Percentiles rank a stretch among this genome's conserved stretches.
Conservation (phyloP, 2,329 filamentous ascomycete genomes). For the Aspergillus fumigatus region DNA sequence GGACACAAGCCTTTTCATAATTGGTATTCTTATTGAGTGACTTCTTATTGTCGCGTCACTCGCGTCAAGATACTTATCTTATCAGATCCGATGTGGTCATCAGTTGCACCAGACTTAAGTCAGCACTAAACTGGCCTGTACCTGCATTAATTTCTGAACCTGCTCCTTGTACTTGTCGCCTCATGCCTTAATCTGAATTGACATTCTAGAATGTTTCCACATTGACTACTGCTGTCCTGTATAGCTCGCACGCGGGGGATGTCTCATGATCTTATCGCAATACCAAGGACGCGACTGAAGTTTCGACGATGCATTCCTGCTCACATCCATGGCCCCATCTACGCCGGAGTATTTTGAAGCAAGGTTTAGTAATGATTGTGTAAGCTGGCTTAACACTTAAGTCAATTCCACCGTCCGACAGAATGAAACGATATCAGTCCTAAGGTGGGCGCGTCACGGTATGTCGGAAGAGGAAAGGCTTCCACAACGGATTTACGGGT, state of each 20-base stretch:
- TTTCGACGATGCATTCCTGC: not conserved
- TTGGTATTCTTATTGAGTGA: not conserved
- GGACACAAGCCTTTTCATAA: not conserved
- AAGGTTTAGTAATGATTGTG: not conserved
- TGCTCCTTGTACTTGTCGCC: not conserved
- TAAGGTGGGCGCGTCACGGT: not conserved
- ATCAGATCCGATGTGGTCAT: not conserved
- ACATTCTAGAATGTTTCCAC: no score
- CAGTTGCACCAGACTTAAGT: not conserved
- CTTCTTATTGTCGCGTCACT: not conserved
- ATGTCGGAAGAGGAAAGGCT: not conserved
- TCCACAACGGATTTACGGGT: not conserved
- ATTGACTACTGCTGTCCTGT: not conserved
- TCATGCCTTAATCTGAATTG: not conserved
- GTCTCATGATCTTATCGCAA: not conserved
- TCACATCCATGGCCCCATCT: not conserved
- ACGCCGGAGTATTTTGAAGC: not conserved
- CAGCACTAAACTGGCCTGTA: not conserved
- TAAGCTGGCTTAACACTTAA: not conserved
- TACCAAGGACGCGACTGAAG: not conserved
- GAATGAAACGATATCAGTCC: not conserved
- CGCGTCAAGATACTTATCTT: not conserved
- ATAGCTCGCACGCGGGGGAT: not conserved
- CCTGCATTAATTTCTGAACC: not conserved
- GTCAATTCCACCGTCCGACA: not conserved